Evolutionary conservation across 768 basidiomycete species (phyloP).

Genomic region (Pisolithus marmoratus): DNA sequence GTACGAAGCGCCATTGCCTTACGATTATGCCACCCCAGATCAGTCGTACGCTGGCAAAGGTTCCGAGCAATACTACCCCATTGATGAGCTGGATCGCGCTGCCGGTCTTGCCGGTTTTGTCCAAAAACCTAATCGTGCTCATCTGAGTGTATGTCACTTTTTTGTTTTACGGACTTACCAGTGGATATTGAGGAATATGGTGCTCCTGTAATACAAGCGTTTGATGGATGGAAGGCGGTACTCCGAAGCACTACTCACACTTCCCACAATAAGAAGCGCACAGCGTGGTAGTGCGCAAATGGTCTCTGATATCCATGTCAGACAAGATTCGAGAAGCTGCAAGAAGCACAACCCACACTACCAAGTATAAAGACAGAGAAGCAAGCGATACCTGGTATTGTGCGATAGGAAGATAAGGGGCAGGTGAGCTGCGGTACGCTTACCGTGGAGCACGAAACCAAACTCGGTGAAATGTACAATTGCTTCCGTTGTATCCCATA

Average conservation of each 20-base stretch:
- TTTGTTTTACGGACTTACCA: slow-evolving; percentile 50
- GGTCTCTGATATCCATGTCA: slow-evolving; percentile 42
- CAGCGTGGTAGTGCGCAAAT: slow-evolving; percentile 74
- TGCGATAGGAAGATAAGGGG: slow-evolving; percentile 1
- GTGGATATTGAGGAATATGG: slow-evolving; percentile 83
- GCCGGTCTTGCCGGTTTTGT: slow-evolving; percentile 71
- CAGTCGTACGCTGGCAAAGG: slow-evolving; percentile 69
- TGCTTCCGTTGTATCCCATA: slow-evolving; percentile 80
- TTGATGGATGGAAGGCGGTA: slow-evolving; percentile 1
- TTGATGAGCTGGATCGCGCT: slow-evolving; percentile 64
- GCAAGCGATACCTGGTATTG: slow-evolving; percentile 49
- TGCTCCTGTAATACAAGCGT: slow-evolving; percentile 44
- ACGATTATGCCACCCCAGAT: slow-evolving; percentile 58
- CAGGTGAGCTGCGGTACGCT: slow-evolving; percentile 8
- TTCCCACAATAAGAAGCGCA: slow-evolving; percentile 82
- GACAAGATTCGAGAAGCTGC: slow-evolving; percentile 1
- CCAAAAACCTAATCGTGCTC: slow-evolving; percentile 52
- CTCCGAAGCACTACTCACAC: slow-evolving; percentile 36
- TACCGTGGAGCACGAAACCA: slow-evolving; percentile 77
- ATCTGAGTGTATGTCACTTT: background rate
- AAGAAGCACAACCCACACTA: slow-evolving; percentile 47
- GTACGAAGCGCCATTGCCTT: background rate
- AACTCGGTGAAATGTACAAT: slow-evolving; percentile 60
- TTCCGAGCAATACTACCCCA: slow-evolving; percentile 55
- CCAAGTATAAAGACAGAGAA: slow-evolving; percentile 57